Conservation (phyloP, 768 basidiomycete genomes). For the Rhodocollybia butyracea region DNA sequence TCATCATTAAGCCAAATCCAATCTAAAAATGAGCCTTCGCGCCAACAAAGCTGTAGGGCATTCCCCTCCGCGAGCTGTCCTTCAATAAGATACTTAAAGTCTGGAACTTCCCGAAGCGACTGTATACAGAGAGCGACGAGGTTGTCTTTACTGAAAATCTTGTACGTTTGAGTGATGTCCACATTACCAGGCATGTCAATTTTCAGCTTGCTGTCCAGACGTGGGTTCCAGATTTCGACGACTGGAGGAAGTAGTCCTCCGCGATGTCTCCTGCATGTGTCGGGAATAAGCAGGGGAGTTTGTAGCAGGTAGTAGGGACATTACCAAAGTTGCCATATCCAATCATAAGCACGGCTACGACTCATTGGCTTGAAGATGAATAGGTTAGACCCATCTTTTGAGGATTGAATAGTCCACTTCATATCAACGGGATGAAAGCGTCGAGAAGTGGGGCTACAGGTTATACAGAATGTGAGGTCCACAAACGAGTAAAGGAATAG, state of each 20-base stretch:
- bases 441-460: slow-evolving; percentile 52
- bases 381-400: slow-evolving; percentile 72
- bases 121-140: slow-evolving; percentile 61
- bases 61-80: slow-evolving; percentile 51
- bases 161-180: slow-evolving; percentile 36
- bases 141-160: slow-evolving; percentile 56
- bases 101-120: slow-evolving; percentile 49
- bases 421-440: slow-evolving; percentile 1
- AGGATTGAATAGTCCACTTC: slow-evolving; percentile 33
- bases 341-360: slow-evolving; percentile 77
- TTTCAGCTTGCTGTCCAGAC: slow-evolving; percentile 61
- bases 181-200: slow-evolving; percentile 65
- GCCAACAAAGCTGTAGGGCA: slow-evolving; percentile 75
- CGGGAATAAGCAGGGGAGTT: background rate
- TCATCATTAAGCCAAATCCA: slow-evolving; percentile 83
- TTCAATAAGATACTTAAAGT: slow-evolving; percentile 63
- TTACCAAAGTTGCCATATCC: slow-evolving; percentile 88
- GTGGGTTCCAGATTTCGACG: slow-evolving; percentile 71
- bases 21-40: slow-evolving; percentile 67
- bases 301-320: background rate
- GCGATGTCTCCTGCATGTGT: slow-evolving; percentile 54
- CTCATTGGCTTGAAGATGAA: slow-evolving; percentile 85
- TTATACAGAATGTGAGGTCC: slow-evolving; percentile 79
- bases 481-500: slow-evolving; percentile 87
- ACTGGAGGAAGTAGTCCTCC: slow-evolving; percentile 67